phyloP scores from a whole-genome alignment of 345 rosid species.

The Psidium guajava region DNA sequence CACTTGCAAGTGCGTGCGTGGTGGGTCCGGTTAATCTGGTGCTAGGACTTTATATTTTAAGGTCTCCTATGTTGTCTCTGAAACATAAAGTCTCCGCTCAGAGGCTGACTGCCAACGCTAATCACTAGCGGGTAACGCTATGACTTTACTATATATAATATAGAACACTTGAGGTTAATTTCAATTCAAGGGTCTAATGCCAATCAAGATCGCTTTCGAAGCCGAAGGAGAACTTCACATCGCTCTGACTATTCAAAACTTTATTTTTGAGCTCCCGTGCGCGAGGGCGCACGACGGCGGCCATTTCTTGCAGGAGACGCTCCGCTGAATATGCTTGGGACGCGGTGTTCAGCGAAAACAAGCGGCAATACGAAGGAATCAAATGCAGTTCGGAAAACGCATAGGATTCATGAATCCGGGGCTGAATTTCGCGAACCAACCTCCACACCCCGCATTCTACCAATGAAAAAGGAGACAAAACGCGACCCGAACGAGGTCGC shows the following conservation, averaged over 20 bases:
- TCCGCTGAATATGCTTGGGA: background rate
- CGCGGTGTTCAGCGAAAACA: background rate
- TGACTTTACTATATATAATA: too few relatives aligned
- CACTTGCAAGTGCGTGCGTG: background rate
- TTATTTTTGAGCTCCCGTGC: too few relatives aligned
- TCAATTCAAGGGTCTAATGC: background rate
- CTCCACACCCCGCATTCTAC: too few relatives aligned
- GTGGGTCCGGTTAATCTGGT: background rate
- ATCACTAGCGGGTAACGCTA: background rate
- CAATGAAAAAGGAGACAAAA: too few relatives aligned
- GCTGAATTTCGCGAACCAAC: too few relatives aligned
- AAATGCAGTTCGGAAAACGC: too few relatives aligned
- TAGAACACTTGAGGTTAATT: background rate
- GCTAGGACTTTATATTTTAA: background rate
- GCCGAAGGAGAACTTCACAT: background rate
- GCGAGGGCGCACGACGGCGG: too few relatives aligned
- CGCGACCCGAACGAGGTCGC: too few relatives aligned
- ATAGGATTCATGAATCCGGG: too few relatives aligned
- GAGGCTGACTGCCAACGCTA: background rate
- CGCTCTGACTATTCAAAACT: background rate
- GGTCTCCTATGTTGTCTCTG: background rate
- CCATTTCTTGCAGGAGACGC: background rate
- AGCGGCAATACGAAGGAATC: too few relatives aligned
- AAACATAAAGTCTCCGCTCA: background rate
- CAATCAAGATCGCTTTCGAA: background rate